A percentile compares a stretch with the other conserved stretches of the same genome.
Conservation (phyloP, 2,329 filamentous ascomycete genomes). For the Colletotrichum truncatum region DNA sequence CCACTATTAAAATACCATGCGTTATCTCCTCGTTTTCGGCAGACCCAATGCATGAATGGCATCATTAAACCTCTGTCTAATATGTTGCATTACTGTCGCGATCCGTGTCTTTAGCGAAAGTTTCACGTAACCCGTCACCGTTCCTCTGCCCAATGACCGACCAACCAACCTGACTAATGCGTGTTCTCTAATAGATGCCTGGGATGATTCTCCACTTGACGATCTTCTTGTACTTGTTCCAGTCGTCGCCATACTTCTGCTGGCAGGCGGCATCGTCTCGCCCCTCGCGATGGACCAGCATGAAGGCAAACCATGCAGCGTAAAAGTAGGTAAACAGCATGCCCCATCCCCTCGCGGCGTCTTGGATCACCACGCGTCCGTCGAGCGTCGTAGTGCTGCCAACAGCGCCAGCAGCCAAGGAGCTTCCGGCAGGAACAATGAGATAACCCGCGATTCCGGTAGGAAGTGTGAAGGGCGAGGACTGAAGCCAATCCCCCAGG, state of each 20-base stretch:
- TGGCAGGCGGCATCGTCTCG: conserved; percentile 84
- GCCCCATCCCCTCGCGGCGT: conserved; percentile 76
- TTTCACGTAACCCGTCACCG: too few relatives aligned
- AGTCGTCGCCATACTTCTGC: conserved; percentile 83
- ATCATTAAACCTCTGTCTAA: too few relatives aligned
- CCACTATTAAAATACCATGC: too few relatives aligned
- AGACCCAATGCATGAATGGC: too few relatives aligned
- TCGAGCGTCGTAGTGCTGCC: conserved; percentile 56
- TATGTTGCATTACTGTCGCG: too few relatives aligned
- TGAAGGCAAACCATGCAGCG: conserved; percentile 80
- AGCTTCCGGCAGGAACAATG: conserved; percentile 52
- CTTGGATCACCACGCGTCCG: conserved; percentile 68
- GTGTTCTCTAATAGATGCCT: conserved; percentile 75
- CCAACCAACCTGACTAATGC: too few relatives aligned
- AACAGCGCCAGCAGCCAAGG: conserved; percentile 38
- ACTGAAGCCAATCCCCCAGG: conserved; percentile 79
- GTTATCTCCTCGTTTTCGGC: too few relatives aligned
- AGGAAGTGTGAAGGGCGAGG: conserved; percentile 75
- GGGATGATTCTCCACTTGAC: conserved; percentile 81
- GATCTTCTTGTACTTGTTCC: conserved; percentile 78
- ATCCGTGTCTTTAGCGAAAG: too few relatives aligned
- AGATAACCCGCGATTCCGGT: conserved; percentile 74
- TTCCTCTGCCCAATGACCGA: too few relatives aligned
- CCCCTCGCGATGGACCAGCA: conserved; percentile 81
- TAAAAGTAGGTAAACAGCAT: conserved; percentile 88